Base-by-base conservation (phyloP, 2,329 filamentous ascomycete genomes). In the Xylaria sp. region DNA sequence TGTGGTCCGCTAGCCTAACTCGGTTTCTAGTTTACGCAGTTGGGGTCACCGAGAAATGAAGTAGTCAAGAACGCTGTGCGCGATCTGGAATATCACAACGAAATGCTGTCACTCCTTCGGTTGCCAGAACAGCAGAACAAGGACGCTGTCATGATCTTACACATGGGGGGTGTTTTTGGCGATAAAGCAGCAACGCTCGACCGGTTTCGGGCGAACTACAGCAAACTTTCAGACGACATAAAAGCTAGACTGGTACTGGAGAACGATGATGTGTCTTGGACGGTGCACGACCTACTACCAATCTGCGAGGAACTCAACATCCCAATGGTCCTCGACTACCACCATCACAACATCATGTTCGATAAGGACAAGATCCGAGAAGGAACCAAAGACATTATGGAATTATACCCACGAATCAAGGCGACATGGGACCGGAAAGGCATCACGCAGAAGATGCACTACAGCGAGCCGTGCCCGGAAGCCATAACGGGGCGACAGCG, bases 371-470 rank as follows among this genome's bases (percentile, higher is more conserved):
- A 92, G 73, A 82, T 97, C 56, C 90, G 94, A 2, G 94, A 97
- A 80, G 94, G 94, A 0, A 97, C 94, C 0, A 84, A 88, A 23
- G 94, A 97, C 74, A 93, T 98, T 71, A 89, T 92, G 58, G 75
- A 78, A 0, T 81, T 97, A 0, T 96, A 88, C 69, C 89, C 90
- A 0, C 89, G 91, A 4, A 98, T 98, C 75, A 86, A 87, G 51
- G 89, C 90, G 3, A 97, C 93, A 0, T 98, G 95, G 95, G 88
- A 86, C 0, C 86, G 88, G 36, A 98, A 97, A 78, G 83, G 86
- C 1, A 97, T 97, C 72, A 94, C 85, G 2, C 95, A 96, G 74
- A 98, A 98, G 81, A 97, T 97, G 93, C 95, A 98, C 76, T 97
- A 97, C 80, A 97, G 92, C 31, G 95, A 98, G 77, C 91, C 90